phyloP scores from a whole-genome alignment of 352 stramenopile species.

The Pythium phragmitis region DNA sequence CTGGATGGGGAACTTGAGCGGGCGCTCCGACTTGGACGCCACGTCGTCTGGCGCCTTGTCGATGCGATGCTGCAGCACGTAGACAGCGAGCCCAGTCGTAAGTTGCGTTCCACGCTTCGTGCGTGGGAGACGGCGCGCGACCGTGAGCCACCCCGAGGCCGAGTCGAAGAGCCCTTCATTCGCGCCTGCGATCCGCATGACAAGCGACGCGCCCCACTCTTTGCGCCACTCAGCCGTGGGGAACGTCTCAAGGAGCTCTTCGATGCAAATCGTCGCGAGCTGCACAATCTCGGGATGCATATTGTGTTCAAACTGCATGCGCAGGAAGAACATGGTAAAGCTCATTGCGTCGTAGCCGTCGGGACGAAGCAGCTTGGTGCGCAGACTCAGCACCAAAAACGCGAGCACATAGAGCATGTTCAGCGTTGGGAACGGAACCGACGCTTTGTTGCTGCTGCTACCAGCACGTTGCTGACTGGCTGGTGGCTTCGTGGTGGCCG shows the following conservation, averaged over 20 bases:
- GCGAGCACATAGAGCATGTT: slow-evolving; percentile 84
- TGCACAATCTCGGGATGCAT: slow-evolving; percentile 79
- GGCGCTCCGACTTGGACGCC: slow-evolving; percentile 53
- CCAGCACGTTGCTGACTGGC: not conserved
- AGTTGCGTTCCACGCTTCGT: slow-evolving; percentile 75
- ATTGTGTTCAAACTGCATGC: slow-evolving; percentile 79
- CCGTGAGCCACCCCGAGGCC: slow-evolving; percentile 64
- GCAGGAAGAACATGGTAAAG: slow-evolving; percentile 85
- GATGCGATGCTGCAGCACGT: slow-evolving; percentile 80
- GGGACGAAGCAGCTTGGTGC: slow-evolving; percentile 56
- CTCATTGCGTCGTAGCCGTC: slow-evolving; percentile 80
- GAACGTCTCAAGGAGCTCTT: slow-evolving; percentile 79
- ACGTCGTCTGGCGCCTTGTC: slow-evolving; percentile 42
- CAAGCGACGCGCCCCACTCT: slow-evolving; percentile 72
- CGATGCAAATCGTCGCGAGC: slow-evolving; percentile 73
- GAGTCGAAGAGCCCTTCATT: slow-evolving; percentile 83
- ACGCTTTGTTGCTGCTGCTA: slow-evolving; percentile 19
- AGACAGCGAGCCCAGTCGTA: slow-evolving; percentile 71
- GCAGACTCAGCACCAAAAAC: slow-evolving; percentile 73
- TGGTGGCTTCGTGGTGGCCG: slow-evolving; percentile 26
- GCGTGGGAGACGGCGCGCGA: slow-evolving; percentile 68
- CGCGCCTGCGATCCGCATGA: slow-evolving; percentile 72
- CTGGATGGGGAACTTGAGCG: slow-evolving; percentile 79
- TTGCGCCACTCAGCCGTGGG: slow-evolving; percentile 62
- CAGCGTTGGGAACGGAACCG: slow-evolving; percentile 58